A percentile compares a stretch with the other conserved stretches of the same genome.
These are phyloP conservation scores for Pythium monospermum DNA, from an alignment of 352 stramenopile species.

Conservation along the genomic window DNA sequence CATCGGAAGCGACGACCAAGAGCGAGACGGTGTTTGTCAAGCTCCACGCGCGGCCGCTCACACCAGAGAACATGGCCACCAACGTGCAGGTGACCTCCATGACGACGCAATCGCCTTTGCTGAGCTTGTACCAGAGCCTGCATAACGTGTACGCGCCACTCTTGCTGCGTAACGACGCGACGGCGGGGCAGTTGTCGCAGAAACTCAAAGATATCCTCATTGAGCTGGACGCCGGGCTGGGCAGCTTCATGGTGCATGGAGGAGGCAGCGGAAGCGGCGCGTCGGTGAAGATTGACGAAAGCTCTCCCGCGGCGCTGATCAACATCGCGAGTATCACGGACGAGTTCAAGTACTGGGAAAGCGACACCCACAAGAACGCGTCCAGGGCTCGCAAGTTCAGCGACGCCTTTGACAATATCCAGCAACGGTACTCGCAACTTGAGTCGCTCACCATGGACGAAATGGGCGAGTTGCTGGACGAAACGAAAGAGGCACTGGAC, in stretches of 20 bases:
- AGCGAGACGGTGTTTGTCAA: constrained; percentile 66
- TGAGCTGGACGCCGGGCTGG: constrained; percentile 67
- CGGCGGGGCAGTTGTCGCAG: constrained; percentile 47
- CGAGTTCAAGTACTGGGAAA: constrained; percentile 87
- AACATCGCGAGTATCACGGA: constrained; percentile 80
- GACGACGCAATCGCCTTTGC: constrained; percentile 51
- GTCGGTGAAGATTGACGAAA: constrained; percentile 16
- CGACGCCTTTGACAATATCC: constrained; percentile 74
- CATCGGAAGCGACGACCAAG: constrained; percentile 1
- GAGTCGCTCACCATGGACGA: constrained; percentile 61
- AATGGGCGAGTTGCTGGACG: constrained; percentile 84
- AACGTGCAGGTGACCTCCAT: constrained; percentile 72
- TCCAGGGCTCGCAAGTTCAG: constrained; percentile 76
- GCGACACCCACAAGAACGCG: constrained; percentile 42
- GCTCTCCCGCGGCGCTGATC: constrained; percentile 42
- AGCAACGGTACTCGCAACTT: constrained; percentile 68
- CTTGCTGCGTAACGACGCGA: constrained; percentile 49
- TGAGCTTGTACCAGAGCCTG: constrained; percentile 76
- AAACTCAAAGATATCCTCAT: constrained; percentile 79
- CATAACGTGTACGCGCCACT: constrained; percentile 81
- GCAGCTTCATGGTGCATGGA: constrained; percentile 27
- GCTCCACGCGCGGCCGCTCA: constrained; percentile 36
- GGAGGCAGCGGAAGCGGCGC: constrained; percentile 1
- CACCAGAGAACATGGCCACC: constrained; percentile 61
- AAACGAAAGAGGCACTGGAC: constrained; percentile 81